Percentiles rank a stretch among this genome's conserved stretches.
Conservation (phyloP, 2,329 filamentous ascomycete species). For the Dothidotthia symphoricarpi region DNA sequence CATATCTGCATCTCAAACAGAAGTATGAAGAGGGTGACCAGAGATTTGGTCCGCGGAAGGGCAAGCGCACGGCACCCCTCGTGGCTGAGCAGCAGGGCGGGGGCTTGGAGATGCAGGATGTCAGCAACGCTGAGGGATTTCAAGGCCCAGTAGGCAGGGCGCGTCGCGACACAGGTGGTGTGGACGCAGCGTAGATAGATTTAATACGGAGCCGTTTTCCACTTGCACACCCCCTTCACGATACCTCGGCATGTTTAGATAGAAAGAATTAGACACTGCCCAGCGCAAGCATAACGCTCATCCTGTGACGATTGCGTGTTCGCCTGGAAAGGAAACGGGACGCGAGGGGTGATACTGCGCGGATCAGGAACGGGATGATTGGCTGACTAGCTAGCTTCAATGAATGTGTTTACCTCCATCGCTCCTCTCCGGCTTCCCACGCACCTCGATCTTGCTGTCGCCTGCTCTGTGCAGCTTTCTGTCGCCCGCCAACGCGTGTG, state of each 20-base stretch:
- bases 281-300: neutral
- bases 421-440: slow-evolving; percentile 25
- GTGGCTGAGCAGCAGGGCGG: slow-evolving; percentile 53
- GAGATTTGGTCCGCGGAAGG: slow-evolving; percentile 65
- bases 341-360: slow-evolving; percentile 4
- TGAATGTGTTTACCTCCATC: slow-evolving; percentile 37
- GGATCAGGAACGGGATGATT: slow-evolving; percentile 38
- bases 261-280: neutral
- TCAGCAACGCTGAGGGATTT: slow-evolving; percentile 30
- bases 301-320: neutral
- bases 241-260: neutral
- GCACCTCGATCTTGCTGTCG: slow-evolving; percentile 19
- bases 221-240: no score
- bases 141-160: slow-evolving; percentile 34
- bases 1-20: slow-evolving; percentile 83
- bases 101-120: slow-evolving; percentile 69
- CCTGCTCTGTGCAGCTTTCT: slow-evolving; percentile 12
- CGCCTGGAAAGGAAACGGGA: neutral
- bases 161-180: slow-evolving; percentile 13
- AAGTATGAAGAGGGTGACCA: slow-evolving; percentile 78
- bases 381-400: slow-evolving; percentile 38
- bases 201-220: no score
- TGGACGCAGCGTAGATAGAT: slow-evolving; percentile 13
- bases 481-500: slow-evolving; percentile 27
- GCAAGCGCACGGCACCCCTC: slow-evolving; percentile 51